These are phyloP conservation scores for Lablab purpureus DNA, from an alignment of 306 rosid genomes.

Conservation along the genomic window DNA sequence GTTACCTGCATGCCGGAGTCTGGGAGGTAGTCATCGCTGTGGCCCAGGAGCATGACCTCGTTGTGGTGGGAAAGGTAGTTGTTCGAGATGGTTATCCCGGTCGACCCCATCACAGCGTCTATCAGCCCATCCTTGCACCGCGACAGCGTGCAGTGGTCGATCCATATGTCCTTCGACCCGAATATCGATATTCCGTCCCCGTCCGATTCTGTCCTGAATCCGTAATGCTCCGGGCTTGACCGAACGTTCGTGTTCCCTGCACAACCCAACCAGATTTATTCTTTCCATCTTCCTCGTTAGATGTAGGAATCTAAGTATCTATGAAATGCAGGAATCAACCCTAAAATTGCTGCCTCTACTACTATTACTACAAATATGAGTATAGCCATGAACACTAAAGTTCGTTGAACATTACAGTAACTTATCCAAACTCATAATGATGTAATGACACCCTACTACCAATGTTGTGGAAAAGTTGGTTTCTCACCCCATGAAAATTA, in stretches of 20 bases:
- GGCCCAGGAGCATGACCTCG: constrained; percentile 91
- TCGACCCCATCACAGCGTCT: constrained; percentile 94
- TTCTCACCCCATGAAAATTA: not conserved
- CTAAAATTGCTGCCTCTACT: not conserved
- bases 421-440: not conserved
- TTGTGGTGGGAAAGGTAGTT: constrained; percentile 87
- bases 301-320: too few relatives aligned
- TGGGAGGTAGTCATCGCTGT: constrained; percentile 79
- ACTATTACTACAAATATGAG: not conserved
- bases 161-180: constrained; percentile 89
- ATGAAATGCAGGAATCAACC: not conserved
- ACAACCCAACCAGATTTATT: not conserved
- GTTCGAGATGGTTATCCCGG: constrained; percentile 86
- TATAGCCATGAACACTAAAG: not conserved
- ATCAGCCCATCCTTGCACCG: constrained; percentile 86
- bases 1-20: constrained; percentile 97
- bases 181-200: constrained; percentile 92
- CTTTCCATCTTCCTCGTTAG: too few relatives aligned
- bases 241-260: constrained; percentile 80
- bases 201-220: constrained; percentile 80
- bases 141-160: constrained; percentile 88
- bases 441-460: not conserved
- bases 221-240: constrained; percentile 89
- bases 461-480: not conserved
- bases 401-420: not conserved